Evolutionary conservation across 257 asterid species (phyloP), one percentile per base, ranked within the genome.

Genomic region (Ballota nigra): DNA sequence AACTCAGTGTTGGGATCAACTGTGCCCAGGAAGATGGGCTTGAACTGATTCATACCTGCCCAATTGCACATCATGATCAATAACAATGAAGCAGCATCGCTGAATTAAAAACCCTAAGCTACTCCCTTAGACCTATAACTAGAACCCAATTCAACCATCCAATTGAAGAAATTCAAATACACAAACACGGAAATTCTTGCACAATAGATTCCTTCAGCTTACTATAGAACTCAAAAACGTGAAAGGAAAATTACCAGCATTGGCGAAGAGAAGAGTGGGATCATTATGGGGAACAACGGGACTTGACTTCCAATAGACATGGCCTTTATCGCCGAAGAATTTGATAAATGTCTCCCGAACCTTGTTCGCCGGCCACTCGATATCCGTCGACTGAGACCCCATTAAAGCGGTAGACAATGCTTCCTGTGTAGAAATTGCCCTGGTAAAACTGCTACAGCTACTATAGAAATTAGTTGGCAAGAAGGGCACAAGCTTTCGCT

Each of bases 41-140:
- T 95, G 81, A 86, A 95, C 80, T 95, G 99, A 78, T 95, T 95
- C 99, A 95, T 95, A 31, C 98, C 99, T 95, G 79, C 70, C 79
- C 71, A 63, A 76, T 47, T 5, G 49, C 71, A 74, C 9, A 71
- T 20, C 53, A 45, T 9, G 70, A 63, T 16, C 59, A 72, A 41
- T 23, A 71, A 53, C 73, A 71, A 72, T 4, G 1, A 24, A 57
- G 19, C 33, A 29, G 16, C 10, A 63, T 33, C 70, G 8, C 52
- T 61, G 38, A 67, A 28, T 63, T 22, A 55, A 4, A 8, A 20
- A 57, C 15, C 53, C 34, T 23, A 10, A 66, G 26, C 53, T 16
- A 40, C 49, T 57, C 70, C 22, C 49, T 40, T 53, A 40, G 24
- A 68, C 31, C 28, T 68, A 2, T 16, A 26, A n/a, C 45, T 24